Base-by-base conservation (phyloP, 257 asterid species). In the Primulina eburnea region DNA sequence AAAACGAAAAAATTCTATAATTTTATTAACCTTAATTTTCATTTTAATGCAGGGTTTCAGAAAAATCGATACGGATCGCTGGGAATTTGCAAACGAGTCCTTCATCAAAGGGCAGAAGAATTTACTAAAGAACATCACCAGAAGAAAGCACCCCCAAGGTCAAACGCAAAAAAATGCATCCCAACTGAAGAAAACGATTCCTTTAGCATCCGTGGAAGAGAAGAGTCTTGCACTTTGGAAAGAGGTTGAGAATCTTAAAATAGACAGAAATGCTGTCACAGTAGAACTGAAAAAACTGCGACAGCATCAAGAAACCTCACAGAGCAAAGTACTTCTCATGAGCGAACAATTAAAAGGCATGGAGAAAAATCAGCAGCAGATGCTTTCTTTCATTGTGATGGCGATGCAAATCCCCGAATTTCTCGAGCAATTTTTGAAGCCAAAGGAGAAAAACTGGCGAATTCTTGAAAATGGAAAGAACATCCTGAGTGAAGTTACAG, bases 381-480 rank as follows among this genome's bases (percentile, higher is more conserved):
- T 90, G 99, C 95, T 93, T 40, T 90, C 97, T 10, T 90, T 90
- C 87, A 90, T 93, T n/a, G 99, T 87, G 66, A 82, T 87, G 96
- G 97, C 90, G 18, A 89, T 93, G 97, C 97, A 93, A 77, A 90
- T 78, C 79, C 92, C 99, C 1, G 90, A 85, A 50, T 78, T 90
- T 67, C 78, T 90, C 63, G 79, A 81, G 67, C 92, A 91, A 78
- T 86, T 90, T 69, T 73, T 93, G 79, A 95, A 88, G 77, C 92
- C 97, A 28, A 93, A 85, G 75, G 99, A 90, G 56, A 87, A 77
- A 57, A 83, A 65, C 47, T 85, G 90, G 95, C 81, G 76, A 33
- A 20, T 82, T 77, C 50, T 81, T 57, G 89, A 89, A 66, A 73
- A 74, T 9, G 87, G 87, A 26, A 78, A 66, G 18, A 85, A 66